These are phyloP conservation scores for Colletotrichum shisoi DNA, from an alignment of 2,329 filamentous ascomycete genomes.

Conservation along the genomic window DNA sequence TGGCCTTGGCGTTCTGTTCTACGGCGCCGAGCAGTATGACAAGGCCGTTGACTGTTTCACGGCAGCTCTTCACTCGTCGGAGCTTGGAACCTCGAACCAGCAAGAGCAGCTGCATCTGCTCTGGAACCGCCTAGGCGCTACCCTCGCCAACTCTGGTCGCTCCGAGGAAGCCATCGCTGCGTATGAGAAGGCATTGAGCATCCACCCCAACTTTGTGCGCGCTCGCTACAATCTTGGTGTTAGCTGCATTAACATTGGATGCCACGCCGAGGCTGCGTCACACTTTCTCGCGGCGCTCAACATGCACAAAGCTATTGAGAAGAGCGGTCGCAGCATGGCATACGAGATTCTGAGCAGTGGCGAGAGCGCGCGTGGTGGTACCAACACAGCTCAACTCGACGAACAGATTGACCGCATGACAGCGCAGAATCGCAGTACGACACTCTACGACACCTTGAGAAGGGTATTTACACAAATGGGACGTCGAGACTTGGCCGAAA, in stretches of 20 bases:
- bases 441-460: slow-evolving; percentile 91
- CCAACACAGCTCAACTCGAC: slow-evolving; percentile 63
- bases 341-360: slow-evolving; percentile 76
- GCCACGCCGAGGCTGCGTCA: slow-evolving; percentile 89
- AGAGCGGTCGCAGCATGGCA: slow-evolving; percentile 81
- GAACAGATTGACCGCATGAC: slow-evolving; percentile 85
- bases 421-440: slow-evolving; percentile 94
- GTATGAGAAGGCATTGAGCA: slow-evolving; percentile 88
- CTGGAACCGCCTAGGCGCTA: slow-evolving; percentile 96
- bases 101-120: slow-evolving; percentile 88
- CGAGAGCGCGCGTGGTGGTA: slow-evolving; percentile 48
- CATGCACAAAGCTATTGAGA: slow-evolving; percentile 95
- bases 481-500: slow-evolving; percentile 83
- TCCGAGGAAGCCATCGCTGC: slow-evolving; percentile 96
- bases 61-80: slow-evolving; percentile 84
- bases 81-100: slow-evolving; percentile 83
- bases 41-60: slow-evolving; percentile 99
- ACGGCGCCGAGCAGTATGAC: slow-evolving; percentile 96
- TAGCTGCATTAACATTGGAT: slow-evolving; percentile 96
- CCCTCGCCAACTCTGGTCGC: slow-evolving; percentile 91
- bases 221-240: slow-evolving; percentile 97
- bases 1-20: slow-evolving; percentile 94
- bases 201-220: slow-evolving; percentile 95
- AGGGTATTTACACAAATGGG: slow-evolving; percentile 98
- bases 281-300: slow-evolving; percentile 90